Base-by-base conservation (phyloP, 805 yeast genomes). In the Clavispora asparagi region DNA sequence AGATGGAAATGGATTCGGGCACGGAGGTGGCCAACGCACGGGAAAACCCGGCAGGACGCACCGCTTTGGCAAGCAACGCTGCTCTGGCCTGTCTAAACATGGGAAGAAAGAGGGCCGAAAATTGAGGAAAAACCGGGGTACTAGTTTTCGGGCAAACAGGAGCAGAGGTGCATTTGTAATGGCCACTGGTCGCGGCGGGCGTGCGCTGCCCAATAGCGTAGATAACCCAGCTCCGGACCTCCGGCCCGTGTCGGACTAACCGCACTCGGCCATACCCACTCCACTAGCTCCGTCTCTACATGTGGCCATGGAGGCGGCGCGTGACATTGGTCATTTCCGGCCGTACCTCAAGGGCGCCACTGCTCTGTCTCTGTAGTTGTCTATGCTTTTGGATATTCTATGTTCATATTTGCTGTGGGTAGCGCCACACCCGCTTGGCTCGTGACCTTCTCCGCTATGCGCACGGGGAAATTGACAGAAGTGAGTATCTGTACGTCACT, bases 1-100 rank as follows among this genome's bases (percentile, higher is more conserved):
- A 58, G 36, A 79, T 56, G 26, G 67, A n/a, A 10, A 79, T 72
- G 4, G 82, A 81, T 23, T 59, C 61, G 26, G 42, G 42, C n/a
- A 32, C 43, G 6, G 38, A 35, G 6, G 43, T 41, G 14, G 43
- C 43, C 17, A 41, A 26, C n/a, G 31, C n/a, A 7, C 41, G 30
- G 31, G 25, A 10, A 16, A 4, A 9, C 13, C 13, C 25, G 8
- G 25, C 13, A 13, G 37, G 37, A 23, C 37, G 37, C 6, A 10
- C 25, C 25, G 25, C 37, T 11, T 10, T 33, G 25, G 37, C 37
- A 11, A 33, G 23, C 23, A 33, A 33, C 13, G 13, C 37, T 33
- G 37, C 25, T 33, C 37, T 33, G 9, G 37, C 37, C 37, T 33
- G 37, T 33, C 37, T 33, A 12, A 33, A 33, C 37, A 33, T 33